Evolutionary conservation across 495 filamentous ascomycete species (phyloP).

Genomic region (Trichodelitschia bisporula): DNA sequence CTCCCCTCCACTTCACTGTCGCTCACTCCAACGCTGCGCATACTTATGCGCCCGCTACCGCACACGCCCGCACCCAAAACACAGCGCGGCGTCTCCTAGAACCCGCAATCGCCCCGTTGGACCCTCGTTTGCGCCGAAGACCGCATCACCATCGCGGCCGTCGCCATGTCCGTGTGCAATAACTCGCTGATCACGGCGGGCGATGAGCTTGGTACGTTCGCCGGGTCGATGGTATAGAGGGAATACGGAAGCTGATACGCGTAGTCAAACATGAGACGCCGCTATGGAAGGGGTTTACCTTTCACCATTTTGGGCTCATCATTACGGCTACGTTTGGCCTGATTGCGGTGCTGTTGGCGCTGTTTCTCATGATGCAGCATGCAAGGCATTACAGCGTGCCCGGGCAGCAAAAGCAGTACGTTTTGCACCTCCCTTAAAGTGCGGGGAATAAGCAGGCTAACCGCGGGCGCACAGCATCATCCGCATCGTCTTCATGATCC

Average conservation of each 20-base stretch:
- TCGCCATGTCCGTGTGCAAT: slow-evolving; percentile 8
- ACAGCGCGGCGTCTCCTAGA: too few relatives aligned
- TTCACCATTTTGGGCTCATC: slow-evolving; percentile 26
- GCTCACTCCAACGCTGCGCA: too few relatives aligned
- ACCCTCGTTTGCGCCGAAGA: too few relatives aligned
- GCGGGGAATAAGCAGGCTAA: neutral
- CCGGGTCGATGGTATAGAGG: neutral
- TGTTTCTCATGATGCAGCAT: slow-evolving; percentile 50
- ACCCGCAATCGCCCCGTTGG: too few relatives aligned
- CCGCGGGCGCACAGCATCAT: slow-evolving; percentile 32
- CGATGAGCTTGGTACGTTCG: neutral
- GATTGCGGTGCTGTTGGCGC: slow-evolving; percentile 28
- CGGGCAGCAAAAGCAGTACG: slow-evolving; percentile 54
- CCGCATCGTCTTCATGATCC: slow-evolving; percentile 78
- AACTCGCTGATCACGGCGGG: slow-evolving; percentile 3
- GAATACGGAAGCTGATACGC: neutral
- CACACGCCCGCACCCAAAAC: too few relatives aligned
- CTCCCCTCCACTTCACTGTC: too few relatives aligned
- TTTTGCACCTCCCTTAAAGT: slow-evolving; percentile 2
- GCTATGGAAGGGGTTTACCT: slow-evolving; percentile 19
- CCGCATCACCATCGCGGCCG: too few relatives aligned
- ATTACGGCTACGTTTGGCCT: slow-evolving; percentile 27
- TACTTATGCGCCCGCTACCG: too few relatives aligned
- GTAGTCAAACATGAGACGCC: slow-evolving; percentile 4
- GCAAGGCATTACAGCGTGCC: slow-evolving; percentile 65